These are phyloP conservation scores for Serpula lacrymans DNA, from an alignment of 768 basidiomycete species.

Conservation along the genomic window DNA sequence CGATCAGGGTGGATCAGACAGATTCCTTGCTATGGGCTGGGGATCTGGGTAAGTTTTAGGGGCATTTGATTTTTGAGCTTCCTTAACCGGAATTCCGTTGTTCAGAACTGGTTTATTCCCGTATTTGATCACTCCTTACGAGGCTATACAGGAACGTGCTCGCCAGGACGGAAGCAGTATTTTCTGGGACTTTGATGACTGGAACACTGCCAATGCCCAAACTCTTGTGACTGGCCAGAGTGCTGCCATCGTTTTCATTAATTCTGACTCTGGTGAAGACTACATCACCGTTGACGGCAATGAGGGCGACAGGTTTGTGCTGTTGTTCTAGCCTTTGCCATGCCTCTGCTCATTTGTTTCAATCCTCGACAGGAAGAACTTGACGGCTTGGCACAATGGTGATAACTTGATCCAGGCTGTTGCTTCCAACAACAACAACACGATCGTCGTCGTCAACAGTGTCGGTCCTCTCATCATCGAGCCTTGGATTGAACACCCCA, in stretches of 20 bases:
- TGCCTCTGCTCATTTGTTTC: neutral
- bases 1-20: constrained; percentile 56
- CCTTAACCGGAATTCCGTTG: neutral
- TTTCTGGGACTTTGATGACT: constrained; percentile 65
- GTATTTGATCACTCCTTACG: constrained; percentile 72
- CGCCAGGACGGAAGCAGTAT: constrained; percentile 56
- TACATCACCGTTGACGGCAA: constrained; percentile 82
- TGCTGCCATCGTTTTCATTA: constrained; percentile 71
- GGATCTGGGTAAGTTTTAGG: constrained; percentile 60
- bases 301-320: constrained; percentile 59
- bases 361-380: constrained; percentile 45
- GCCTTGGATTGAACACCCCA: constrained; percentile 72
- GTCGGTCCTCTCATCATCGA: constrained; percentile 72
- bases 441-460: constrained; percentile 76
- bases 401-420: constrained; percentile 70
- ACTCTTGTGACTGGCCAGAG: constrained; percentile 45
- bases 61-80: neutral
- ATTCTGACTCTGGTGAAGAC: constrained; percentile 73
- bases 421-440: constrained; percentile 65
- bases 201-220: constrained; percentile 47
- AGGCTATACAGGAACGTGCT: constrained; percentile 70
- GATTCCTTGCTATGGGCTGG: constrained; percentile 88
- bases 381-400: constrained; percentile 73
- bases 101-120: constrained; percentile 62
- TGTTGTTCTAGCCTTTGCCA: neutral